Evolutionary conservation across 2,329 filamentous ascomycete genomes (phyloP), one percentile per base, ranked within the genome.

Genomic region (Ophioceras dolichostomum): DNA sequence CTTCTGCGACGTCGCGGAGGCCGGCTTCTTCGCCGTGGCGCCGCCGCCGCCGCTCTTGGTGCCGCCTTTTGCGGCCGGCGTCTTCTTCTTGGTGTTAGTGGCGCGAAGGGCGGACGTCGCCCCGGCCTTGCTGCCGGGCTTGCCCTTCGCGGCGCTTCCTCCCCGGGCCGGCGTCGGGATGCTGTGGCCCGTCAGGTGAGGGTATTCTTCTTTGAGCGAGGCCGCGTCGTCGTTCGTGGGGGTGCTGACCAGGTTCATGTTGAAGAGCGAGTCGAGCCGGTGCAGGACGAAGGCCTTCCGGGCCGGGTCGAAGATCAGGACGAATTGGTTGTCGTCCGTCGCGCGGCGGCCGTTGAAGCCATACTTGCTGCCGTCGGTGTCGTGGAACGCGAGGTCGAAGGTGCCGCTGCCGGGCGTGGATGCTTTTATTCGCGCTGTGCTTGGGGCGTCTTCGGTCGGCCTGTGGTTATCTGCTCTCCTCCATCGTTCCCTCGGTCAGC

Each of bases 231-330:
- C 62, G 49, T 80, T 79, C 45, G 68, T 72, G 3, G 81, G 83
- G 12, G 76, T 76, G 39, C 70, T 75, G 37, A 73, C 76, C 38
- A 94, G 61, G 56, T 94, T 95, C 79, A 94, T 88, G 50, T 85
- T 79, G 59, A 94, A 82, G 28, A 79, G 78, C n/a, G 79, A 81
- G 52, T 85, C 76, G 38, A 95, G 65, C 36, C 76, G 77, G 61
- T 95, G 86, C 38, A 95, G 69, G 20, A 91, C 76, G 46, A 91
- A 91, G 39, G 72, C 79, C 50, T 89, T 76, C 37, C 75, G 76
- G 14, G 68, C 64, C 8, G 79, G 68, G 56, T 94, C 83, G 52
- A 89, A 91, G 40, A 89, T 72, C 36, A 94, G 69, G 27, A 79
- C 71, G 50, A 73, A 79, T 52, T 78, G 68, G 39, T 62, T 65